A percentile compares a stretch with the other conserved stretches of the same genome.
Evolutionary conservation across 2,329 filamentous ascomycete genomes (phyloP).

Genomic region (Orbilia oligospora): DNA sequence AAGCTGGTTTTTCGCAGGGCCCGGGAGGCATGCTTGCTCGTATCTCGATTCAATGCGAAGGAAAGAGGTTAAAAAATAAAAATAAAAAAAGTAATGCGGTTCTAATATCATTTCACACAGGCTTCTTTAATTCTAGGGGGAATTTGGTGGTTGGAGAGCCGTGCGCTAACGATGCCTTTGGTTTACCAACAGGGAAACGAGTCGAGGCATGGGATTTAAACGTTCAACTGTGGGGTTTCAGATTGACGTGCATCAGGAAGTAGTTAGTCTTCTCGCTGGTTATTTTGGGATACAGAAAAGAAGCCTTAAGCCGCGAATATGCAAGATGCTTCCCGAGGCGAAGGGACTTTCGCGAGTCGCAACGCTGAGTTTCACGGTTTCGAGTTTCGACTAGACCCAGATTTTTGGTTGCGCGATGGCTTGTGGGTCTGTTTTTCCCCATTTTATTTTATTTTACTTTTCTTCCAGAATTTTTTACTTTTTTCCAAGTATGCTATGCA

Average conservation of each 20-base stretch:
- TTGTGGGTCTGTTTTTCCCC: constrained; percentile 11
- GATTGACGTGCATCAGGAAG: constrained; percentile 55
- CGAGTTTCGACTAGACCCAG: constrained; percentile 21
- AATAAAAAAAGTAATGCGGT: constrained; percentile 9
- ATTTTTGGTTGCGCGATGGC: constrained; percentile 27
- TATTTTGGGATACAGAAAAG: constrained; percentile 54
- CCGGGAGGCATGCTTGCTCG: constrained; percentile 1
- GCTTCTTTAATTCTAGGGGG: neutral
- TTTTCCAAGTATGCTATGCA: constrained; percentile 10
- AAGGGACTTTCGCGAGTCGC: constrained; percentile 45
- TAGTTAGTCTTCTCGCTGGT: constrained; percentile 30
- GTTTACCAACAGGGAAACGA: constrained; percentile 24
- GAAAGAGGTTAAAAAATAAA: neutral
- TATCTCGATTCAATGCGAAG: neutral
- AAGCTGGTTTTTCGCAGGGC: constrained; percentile 4
- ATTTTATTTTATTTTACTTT: constrained; percentile 1
- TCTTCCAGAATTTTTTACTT: neutral
- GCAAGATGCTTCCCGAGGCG: constrained; percentile 35
- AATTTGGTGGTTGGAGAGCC: constrained; percentile 9
- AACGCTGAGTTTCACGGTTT: constrained; percentile 46
- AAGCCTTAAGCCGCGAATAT: constrained; percentile 20
- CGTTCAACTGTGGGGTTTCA: constrained; percentile 45
- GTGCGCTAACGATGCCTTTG: constrained; percentile 34
- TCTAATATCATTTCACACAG: neutral
- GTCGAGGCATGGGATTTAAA: constrained; percentile 9